Evolutionary conservation across 2,329 filamentous ascomycete genomes (phyloP).

Genomic region (Claviceps pazoutovae): DNA sequence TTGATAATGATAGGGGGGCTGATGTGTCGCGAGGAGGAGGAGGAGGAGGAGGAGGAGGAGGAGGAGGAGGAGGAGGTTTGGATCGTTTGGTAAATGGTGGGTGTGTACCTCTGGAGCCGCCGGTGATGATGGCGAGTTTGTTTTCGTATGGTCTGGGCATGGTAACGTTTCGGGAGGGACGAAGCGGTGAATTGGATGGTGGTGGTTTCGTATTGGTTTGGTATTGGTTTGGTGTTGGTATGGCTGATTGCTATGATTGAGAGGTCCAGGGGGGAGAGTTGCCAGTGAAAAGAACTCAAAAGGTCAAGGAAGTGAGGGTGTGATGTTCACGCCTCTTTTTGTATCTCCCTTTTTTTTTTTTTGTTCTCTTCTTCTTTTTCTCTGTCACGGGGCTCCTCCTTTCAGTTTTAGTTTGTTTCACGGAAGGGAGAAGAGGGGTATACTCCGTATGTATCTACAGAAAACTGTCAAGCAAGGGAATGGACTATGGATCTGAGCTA

Average conservation of each 20-base stretch:
- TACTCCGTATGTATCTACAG: not conserved
- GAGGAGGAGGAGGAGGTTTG: not conserved
- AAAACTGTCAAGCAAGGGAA: too few relatives aligned
- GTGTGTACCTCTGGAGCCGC: conserved; percentile 19
- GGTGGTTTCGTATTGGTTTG: too few relatives aligned
- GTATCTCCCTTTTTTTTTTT: not conserved
- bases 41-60: not conserved
- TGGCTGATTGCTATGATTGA: too few relatives aligned
- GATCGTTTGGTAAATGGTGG: not conserved
- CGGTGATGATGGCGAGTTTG: conserved; percentile 21
- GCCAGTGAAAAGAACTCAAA: too few relatives aligned
- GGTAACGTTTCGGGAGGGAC: not conserved
- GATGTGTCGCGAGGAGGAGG: not conserved
- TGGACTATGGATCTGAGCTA: too few relatives aligned
- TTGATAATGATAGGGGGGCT: too few relatives aligned
- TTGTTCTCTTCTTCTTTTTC: not conserved
- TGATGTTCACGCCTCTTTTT: too few relatives aligned
- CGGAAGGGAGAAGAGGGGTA: too few relatives aligned
- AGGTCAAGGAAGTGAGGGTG: too few relatives aligned
- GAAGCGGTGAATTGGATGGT: too few relatives aligned
- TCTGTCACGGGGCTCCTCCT: not conserved
- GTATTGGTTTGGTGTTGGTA: too few relatives aligned
- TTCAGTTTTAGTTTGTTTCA: not conserved
- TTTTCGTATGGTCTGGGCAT: conserved; percentile 17
- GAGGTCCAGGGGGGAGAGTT: too few relatives aligned